Evolutionary conservation across 1,284 basidiomycete genomes (phyloP).

Genomic region (Malassezia arunalokei): DNA sequence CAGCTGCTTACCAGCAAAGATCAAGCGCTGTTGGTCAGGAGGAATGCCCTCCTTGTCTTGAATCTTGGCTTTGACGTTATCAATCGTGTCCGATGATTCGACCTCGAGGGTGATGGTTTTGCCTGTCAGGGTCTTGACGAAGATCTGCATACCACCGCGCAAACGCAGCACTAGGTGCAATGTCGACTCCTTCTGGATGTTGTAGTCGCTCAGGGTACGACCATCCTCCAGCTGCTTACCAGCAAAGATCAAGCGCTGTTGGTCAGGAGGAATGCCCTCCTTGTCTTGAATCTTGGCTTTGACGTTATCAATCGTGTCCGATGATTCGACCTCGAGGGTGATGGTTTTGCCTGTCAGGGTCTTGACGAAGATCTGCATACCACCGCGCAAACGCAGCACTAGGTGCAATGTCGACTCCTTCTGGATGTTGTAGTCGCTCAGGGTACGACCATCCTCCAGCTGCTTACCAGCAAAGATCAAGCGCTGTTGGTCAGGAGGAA

Average conservation of each 20-base stretch:
- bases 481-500: no score
- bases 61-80: constrained; percentile 53
- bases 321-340: constrained; percentile 74
- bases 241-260: constrained; percentile 49
- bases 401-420: no score
- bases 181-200: constrained; percentile 45
- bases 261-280: constrained; percentile 50
- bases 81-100: constrained; percentile 56
- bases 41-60: constrained; percentile 47
- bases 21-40: constrained; percentile 49
- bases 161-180: constrained; percentile 39
- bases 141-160: constrained; percentile 45
- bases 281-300: constrained; percentile 47
- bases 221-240: constrained; percentile 50
- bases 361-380: constrained; percentile 46
- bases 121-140: constrained; percentile 67
- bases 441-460: no score
- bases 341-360: constrained; percentile 96
- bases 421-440: no score
- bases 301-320: constrained; percentile 83
- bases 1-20: constrained; percentile 50
- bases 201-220: constrained; percentile 49
- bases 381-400: no score
- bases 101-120: constrained; percentile 94
- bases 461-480: no score